Evolutionary conservation across 225 moss, liverwort and hornwort genomes (phyloP).

Genomic region (Sphagnum tenellum): DNA sequence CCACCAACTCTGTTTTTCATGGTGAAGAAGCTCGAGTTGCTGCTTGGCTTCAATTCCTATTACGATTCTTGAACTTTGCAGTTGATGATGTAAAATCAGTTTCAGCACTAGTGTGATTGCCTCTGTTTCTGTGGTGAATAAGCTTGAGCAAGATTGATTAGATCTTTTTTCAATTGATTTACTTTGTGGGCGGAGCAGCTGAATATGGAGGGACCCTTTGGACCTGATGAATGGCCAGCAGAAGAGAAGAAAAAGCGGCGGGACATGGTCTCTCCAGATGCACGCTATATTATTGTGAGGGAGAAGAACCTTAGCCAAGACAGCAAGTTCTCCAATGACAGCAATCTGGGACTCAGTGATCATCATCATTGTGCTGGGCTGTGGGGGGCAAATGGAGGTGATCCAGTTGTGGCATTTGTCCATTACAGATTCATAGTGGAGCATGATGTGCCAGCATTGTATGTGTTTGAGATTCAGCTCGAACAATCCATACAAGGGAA

Average conservation of each 20-base stretch:
- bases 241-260: constrained; percentile 78
- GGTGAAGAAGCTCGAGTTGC: background rate
- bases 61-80: background rate
- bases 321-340: constrained; percentile 18
- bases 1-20: too few relatives aligned
- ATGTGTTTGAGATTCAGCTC: constrained; percentile 90
- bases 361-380: constrained; percentile 14
- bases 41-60: constrained; percentile 5
- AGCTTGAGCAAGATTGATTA: too few relatives aligned
- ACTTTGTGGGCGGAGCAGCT: constrained; percentile 42
- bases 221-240: constrained; percentile 70
- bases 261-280: constrained; percentile 77
- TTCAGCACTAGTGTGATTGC: too few relatives aligned
- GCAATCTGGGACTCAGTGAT: constrained; percentile 14
- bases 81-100: too few relatives aligned
- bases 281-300: constrained; percentile 84
- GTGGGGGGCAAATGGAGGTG: constrained; percentile 62
- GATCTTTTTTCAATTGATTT: background rate
- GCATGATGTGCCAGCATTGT: constrained; percentile 76
- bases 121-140: too few relatives aligned
- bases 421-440: constrained; percentile 89
- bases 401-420: constrained; percentile 77
- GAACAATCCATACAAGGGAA: constrained; percentile 72
- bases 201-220: constrained; percentile 79
- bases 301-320: constrained; percentile 17